Evolutionary conservation across 495 filamentous ascomycete species (phyloP).

Genomic region (Penicillium verhagenii): DNA sequence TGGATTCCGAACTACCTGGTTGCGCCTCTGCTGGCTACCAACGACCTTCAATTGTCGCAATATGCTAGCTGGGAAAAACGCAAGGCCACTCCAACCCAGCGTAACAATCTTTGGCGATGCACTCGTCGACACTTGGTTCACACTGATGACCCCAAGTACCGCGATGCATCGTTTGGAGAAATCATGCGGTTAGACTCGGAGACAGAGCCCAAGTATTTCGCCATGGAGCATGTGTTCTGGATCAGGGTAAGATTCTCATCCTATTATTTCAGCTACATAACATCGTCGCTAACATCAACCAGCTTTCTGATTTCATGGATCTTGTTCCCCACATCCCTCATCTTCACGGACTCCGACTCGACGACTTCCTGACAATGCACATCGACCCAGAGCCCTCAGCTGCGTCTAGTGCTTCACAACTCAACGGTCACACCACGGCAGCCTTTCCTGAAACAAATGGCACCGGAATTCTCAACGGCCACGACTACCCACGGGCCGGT

Average conservation of each 20-base stretch:
- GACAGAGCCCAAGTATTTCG: slow-evolving; percentile 52
- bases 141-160: slow-evolving; percentile 39
- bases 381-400: slow-evolving; percentile 41
- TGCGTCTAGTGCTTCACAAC: slow-evolving; percentile 14
- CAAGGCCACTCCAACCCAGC: slow-evolving; percentile 44
- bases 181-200: slow-evolving; percentile 48
- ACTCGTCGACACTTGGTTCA: slow-evolving; percentile 50
- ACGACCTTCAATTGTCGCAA: slow-evolving; percentile 69
- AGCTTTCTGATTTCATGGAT: slow-evolving; percentile 74
- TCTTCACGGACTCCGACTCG: slow-evolving; percentile 59
- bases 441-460: slow-evolving; percentile 26
- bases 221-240: slow-evolving; percentile 68
- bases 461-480: slow-evolving; percentile 34
- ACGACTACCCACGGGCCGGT: slow-evolving; percentile 41
- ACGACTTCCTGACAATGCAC: slow-evolving; percentile 48
- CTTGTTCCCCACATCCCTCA: slow-evolving; percentile 69
- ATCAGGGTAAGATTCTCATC: slow-evolving; percentile 56
- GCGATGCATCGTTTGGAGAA: slow-evolving; percentile 39
- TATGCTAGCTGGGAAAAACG: slow-evolving; percentile 69
- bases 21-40: slow-evolving; percentile 71
- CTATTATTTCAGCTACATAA: slow-evolving; percentile 13
- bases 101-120: slow-evolving; percentile 53
- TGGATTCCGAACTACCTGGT: slow-evolving; percentile 79
- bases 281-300: slow-evolving; percentile 5
- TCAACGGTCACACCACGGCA: slow-evolving; percentile 34